Percentiles rank a stretch among this genome's conserved stretches.
These are phyloP conservation scores for Dactylorhiza incarnata DNA, from an alignment of 106 monocot genomes.

Conservation along the genomic window DNA sequence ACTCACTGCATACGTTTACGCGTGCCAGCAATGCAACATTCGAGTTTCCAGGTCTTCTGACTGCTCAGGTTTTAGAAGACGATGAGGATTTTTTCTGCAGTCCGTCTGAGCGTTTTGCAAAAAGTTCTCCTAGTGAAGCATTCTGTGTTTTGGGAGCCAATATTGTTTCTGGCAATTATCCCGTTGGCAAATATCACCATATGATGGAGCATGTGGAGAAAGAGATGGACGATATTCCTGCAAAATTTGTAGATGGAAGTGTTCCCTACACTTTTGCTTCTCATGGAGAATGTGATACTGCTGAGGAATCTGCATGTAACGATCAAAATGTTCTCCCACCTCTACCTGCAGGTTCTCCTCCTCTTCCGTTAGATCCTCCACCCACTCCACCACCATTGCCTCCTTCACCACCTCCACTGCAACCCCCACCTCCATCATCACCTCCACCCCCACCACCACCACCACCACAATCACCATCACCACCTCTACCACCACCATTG, in stretches of 20 bases:
- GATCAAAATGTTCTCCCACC: constrained; percentile 36
- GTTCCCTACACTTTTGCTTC: constrained; percentile 10
- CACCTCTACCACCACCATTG: constrained; percentile 15
- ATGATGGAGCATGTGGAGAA: constrained; percentile 52
- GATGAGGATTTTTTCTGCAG: constrained; percentile 58
- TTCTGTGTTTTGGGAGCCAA: constrained; percentile 10
- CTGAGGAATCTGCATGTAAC: constrained; percentile 9
- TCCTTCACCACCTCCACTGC: constrained; percentile 24
- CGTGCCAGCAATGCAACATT: constrained; percentile 72
- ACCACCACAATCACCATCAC: constrained; percentile 24
- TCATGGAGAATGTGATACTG: constrained; percentile 8
- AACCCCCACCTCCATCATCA: constrained; percentile 29
- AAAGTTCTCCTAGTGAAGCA: constrained; percentile 22
- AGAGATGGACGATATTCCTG: constrained; percentile 66
- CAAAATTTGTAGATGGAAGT: constrained; percentile 8
- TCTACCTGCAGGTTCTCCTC: constrained; percentile 48
- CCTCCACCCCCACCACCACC: constrained; percentile 34
- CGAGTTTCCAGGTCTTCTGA: constrained; percentile 53
- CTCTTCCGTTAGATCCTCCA: constrained; percentile 39
- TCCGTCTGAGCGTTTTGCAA: constrained; percentile 17
- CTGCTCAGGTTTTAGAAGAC: constrained; percentile 67
- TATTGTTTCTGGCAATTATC: constrained; percentile 4
- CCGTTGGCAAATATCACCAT: constrained; percentile 23
- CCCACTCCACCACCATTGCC: constrained; percentile 39
- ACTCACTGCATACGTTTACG: not conserved